phyloP scores from a whole-genome alignment of 1,284 basidiomycete species.

The Pseudozyma thailandica region DNA sequence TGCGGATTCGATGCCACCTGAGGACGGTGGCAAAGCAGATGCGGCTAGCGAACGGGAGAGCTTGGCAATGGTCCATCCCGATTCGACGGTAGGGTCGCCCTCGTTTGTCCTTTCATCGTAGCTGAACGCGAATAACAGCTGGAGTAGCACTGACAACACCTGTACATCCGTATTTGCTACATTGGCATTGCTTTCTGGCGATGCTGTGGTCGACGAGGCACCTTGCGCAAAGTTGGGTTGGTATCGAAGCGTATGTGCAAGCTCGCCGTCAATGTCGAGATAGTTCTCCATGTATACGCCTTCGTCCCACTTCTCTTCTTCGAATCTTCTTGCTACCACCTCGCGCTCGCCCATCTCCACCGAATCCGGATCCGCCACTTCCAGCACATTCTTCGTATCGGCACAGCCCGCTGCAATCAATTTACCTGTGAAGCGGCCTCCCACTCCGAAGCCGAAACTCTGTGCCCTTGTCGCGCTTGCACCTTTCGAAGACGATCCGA shows the following conservation, averaged over 20 bases:
- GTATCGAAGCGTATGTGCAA: slow-evolving; percentile 17
- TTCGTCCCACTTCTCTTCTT: slow-evolving; percentile 43
- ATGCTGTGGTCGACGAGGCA: not conserved
- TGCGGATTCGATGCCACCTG: not conserved
- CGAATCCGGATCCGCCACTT: slow-evolving; percentile 32
- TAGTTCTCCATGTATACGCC: slow-evolving; percentile 50
- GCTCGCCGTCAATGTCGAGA: slow-evolving; percentile 36
- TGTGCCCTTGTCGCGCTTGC: not conserved
- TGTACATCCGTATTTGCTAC: slow-evolving; percentile 18
- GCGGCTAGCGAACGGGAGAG: slow-evolving; percentile 29
- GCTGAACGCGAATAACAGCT: slow-evolving; percentile 38
- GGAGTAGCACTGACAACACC: slow-evolving; percentile 12
- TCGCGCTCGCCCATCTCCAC: slow-evolving; percentile 14
- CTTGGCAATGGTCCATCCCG: slow-evolving; percentile 47
- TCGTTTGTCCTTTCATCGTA: slow-evolving; percentile 46
- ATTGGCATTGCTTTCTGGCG: not conserved
- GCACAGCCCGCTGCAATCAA: slow-evolving; percentile 26
- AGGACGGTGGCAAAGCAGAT: not conserved
- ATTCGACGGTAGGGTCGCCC: slow-evolving; percentile 47
- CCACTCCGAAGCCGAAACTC: slow-evolving; percentile 21
- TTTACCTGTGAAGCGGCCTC: slow-evolving; percentile 7
- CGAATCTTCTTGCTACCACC: slow-evolving; percentile 15
- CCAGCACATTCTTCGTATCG: slow-evolving; percentile 25
- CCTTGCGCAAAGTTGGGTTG: slow-evolving; percentile 1
- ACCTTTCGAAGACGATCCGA: not conserved